Conservation (phyloP, 2,329 filamentous ascomycete genomes). For the Neoarthrinium moseri region DNA sequence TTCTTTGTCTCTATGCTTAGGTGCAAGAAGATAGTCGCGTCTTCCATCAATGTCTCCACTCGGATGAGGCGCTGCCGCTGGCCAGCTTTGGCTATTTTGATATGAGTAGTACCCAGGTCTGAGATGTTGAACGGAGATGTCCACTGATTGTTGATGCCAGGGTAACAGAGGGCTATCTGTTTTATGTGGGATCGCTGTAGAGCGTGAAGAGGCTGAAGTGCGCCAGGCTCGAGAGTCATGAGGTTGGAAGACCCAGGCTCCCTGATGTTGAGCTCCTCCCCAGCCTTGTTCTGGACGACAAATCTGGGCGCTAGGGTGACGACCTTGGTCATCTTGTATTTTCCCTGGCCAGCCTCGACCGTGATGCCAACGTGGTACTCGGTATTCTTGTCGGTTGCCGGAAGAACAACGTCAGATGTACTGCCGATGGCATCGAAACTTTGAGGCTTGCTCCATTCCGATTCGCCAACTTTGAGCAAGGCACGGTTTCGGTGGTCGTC, state of each 20-base stretch:
- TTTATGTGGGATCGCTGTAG: conserved; percentile 80
- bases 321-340: conserved; percentile 96
- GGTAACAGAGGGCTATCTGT: conserved; percentile 89
- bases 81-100: conserved; percentile 89
- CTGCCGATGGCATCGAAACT: conserved; percentile 98
- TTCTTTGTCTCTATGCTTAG: conserved; percentile 88
- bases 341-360: conserved; percentile 87
- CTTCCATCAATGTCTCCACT: conserved; percentile 87
- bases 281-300: conserved; percentile 88
- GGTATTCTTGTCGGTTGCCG: conserved; percentile 65
- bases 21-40: conserved; percentile 89
- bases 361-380: conserved; percentile 92
- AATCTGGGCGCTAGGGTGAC: conserved; percentile 92
- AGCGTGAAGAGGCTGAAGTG: conserved; percentile 84
- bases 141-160: conserved; percentile 95
- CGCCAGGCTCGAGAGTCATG: conserved; percentile 73
- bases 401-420: conserved; percentile 81
- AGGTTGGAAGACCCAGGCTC: conserved; percentile 90
- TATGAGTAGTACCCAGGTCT: conserved; percentile 85
- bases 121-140: conserved; percentile 97
- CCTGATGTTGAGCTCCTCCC: conserved; percentile 83
- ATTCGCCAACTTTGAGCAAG: conserved; percentile 82
- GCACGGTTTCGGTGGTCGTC: conserved; percentile 92
- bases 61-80: conserved; percentile 86
- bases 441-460: conserved; percentile 94